These are phyloP conservation scores for Termitomyces sp. DNA, from an alignment of 768 basidiomycete genomes.

Conservation along the genomic window DNA sequence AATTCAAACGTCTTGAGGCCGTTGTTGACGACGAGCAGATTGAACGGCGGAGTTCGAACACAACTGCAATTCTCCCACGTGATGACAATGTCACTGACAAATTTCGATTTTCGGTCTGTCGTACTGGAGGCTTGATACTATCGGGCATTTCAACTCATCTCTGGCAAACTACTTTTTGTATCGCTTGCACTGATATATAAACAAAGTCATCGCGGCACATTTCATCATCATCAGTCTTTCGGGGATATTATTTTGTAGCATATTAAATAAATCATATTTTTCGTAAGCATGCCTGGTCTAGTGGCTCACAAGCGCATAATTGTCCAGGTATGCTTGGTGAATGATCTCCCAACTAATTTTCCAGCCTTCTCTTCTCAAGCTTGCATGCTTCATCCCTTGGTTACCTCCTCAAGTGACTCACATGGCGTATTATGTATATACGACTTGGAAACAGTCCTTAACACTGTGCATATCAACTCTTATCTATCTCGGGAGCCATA, in stretches of 20 bases:
- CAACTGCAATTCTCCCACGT: background rate
- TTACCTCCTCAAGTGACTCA: background rate
- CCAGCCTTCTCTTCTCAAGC: constrained; percentile 25
- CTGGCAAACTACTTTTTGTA: too few relatives aligned
- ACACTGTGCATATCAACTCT: constrained; percentile 22
- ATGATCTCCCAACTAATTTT: constrained; percentile 40
- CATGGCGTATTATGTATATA: background rate
- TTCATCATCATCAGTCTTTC: constrained; percentile 29
- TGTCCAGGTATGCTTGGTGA: constrained; percentile 1
- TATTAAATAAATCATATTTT: background rate
- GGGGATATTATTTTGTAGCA: constrained; percentile 17
- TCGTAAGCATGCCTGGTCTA: constrained; percentile 12
- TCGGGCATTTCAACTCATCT: too few relatives aligned
- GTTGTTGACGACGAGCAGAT: constrained; percentile 12
- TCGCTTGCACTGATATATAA: constrained; percentile 4
- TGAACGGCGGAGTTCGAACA: constrained; percentile 11
- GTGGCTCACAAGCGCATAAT: constrained; percentile 20
- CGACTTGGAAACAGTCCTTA: constrained; percentile 20
- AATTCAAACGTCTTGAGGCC: constrained; percentile 3
- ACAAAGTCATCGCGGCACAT: constrained; percentile 24
- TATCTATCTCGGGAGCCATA: constrained; percentile 26
- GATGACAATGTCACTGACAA: background rate
- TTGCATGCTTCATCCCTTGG: constrained; percentile 27
- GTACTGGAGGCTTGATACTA: background rate
- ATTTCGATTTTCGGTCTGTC: too few relatives aligned